Evolutionary conservation across 306 rosid species (phyloP).

Genomic region (Trichosanthes truncata): DNA sequence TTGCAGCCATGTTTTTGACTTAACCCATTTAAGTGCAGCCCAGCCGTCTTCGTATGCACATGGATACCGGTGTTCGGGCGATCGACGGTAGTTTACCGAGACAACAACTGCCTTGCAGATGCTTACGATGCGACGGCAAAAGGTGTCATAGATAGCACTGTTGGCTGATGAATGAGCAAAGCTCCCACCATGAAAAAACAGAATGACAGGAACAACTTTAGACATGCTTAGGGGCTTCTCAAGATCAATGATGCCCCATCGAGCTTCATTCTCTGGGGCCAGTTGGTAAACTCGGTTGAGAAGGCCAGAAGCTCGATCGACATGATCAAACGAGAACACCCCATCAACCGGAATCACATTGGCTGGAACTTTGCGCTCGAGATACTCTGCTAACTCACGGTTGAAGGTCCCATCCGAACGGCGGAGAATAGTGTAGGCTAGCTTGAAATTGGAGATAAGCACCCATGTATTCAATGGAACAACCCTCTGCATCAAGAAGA

Average conservation of each 20-base stretch:
- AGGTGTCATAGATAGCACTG: conserved; percentile 63
- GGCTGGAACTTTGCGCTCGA: conserved; percentile 55
- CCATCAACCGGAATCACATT: conserved; percentile 61
- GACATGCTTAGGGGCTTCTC: conserved; percentile 54
- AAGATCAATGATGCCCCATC: conserved; percentile 38
- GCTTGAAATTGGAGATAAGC: conserved; percentile 69
- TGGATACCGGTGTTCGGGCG: conserved; percentile 53
- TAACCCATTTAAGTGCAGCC: conserved; percentile 62
- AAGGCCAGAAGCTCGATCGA: conserved; percentile 49
- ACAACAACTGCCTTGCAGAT: conserved; percentile 60
- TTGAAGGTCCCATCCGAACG: conserved; percentile 68
- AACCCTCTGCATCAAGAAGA: conserved; percentile 39
- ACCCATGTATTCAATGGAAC: conserved; percentile 79
- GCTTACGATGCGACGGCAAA: conserved; percentile 52
- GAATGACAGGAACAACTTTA: conserved; percentile 49
- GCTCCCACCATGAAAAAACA: conserved; percentile 77
- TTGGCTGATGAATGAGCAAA: conserved; percentile 72
- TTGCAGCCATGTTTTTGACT: conserved; percentile 59
- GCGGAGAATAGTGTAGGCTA: conserved; percentile 55
- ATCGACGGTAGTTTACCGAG: conserved; percentile 58
- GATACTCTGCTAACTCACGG: conserved; percentile 54
- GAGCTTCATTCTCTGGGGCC: conserved; percentile 34
- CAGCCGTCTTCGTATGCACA: conserved; percentile 70
- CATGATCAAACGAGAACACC: conserved; percentile 63
- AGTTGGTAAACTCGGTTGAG: conserved; percentile 46